Evolutionary conservation across 2,329 filamentous ascomycete species (phyloP).

Genomic region (Balansia obtecta): DNA sequence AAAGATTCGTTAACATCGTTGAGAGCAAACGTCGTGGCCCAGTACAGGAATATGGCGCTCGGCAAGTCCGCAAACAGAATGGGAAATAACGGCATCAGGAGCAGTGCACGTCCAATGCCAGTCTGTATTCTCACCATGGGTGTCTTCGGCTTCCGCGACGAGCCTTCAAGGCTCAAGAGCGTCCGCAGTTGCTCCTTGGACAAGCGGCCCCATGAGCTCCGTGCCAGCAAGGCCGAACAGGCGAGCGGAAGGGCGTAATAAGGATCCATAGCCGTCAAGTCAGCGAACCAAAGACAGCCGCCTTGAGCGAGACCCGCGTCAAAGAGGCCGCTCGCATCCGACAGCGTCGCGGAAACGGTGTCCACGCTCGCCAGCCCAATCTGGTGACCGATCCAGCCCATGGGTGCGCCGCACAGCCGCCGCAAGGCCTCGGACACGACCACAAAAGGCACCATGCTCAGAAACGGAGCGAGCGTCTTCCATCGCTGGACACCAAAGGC

Average conservation of each 20-base stretch:
- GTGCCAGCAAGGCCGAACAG: slow-evolving; percentile 18
- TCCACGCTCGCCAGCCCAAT: slow-evolving; percentile 16
- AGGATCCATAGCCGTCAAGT: slow-evolving; percentile 40
- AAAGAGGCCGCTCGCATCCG: slow-evolving; percentile 14
- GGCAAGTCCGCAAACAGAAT: slow-evolving; percentile 23
- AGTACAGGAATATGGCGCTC: slow-evolving; percentile 29
- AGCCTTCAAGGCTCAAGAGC: slow-evolving; percentile 13
- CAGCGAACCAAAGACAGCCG: slow-evolving; percentile 42
- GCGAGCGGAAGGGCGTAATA: slow-evolving; percentile 33
- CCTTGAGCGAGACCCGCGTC: slow-evolving; percentile 33
- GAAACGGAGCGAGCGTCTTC: slow-evolving; percentile 28
- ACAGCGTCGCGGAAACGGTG: slow-evolving; percentile 12
- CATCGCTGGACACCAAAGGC: slow-evolving; percentile 32
- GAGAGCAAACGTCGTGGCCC: slow-evolving; percentile 24
- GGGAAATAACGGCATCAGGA: slow-evolving; percentile 23
- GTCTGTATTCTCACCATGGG: slow-evolving; percentile 13
- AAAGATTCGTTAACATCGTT: slow-evolving; percentile 21
- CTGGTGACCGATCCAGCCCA: slow-evolving; percentile 18
- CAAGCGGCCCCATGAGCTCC: slow-evolving; percentile 18
- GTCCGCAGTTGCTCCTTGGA: slow-evolving; percentile 15
- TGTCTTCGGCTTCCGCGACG: slow-evolving; percentile 8
- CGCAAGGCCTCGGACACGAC: slow-evolving; percentile 37
- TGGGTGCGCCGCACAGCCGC: slow-evolving; percentile 26
- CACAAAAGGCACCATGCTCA: slow-evolving; percentile 36
- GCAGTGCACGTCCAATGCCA: slow-evolving; percentile 17